Base-by-base conservation (phyloP, 2,329 filamentous ascomycete genomes). In the Aspergillus unguis region DNA sequence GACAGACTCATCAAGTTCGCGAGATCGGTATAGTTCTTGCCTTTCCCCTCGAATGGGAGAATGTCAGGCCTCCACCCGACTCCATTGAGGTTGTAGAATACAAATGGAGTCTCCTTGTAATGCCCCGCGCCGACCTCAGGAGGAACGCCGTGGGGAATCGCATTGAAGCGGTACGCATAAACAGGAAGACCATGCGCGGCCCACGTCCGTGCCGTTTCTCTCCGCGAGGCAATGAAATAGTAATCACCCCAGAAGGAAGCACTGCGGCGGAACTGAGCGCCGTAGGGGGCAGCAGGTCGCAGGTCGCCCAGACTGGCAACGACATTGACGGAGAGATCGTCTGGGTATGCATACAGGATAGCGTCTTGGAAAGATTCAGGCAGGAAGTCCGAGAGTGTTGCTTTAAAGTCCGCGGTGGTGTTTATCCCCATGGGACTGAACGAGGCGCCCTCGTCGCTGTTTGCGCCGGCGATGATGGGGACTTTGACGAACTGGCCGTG, bases 401-500 rank as follows among this genome's bases (percentile, higher is more conserved):
- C 66, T 62, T 42, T 72, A 66, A 85, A 81, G 43, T 84, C 74
- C 9, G 70, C 75, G 9, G 75, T 79, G 1, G 77, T 82, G 62
- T 85, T 79, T 56, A 86, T 77, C 10, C 77, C 79, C 4, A 56
- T 65, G 8, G 77, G 75, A 1, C 75, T 78, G 60, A 85, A 85
- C 1, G 73, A 71, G 1, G 79, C 79, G 3, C 84, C 86, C 64
- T 89, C 86, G 59, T 88, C 85, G 1, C 78, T 79, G 65, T 87
- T 88, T 36, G 78, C 78, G 5, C 86, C 85, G 32, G 78, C 71
- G 5, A 89, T 74, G 38, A 87, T 78, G 1, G 85, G 83, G 0
- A 88, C 81, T 46, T 82, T 77, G 50, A 86, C 80, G 57, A 87
- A 87, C 23, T 78, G 76, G 42, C 84, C 84, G 4, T 76, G 65